These are phyloP conservation scores for Leucosporidium scottii DNA, from an alignment of 768 basidiomycete genomes.

Conservation along the genomic window DNA sequence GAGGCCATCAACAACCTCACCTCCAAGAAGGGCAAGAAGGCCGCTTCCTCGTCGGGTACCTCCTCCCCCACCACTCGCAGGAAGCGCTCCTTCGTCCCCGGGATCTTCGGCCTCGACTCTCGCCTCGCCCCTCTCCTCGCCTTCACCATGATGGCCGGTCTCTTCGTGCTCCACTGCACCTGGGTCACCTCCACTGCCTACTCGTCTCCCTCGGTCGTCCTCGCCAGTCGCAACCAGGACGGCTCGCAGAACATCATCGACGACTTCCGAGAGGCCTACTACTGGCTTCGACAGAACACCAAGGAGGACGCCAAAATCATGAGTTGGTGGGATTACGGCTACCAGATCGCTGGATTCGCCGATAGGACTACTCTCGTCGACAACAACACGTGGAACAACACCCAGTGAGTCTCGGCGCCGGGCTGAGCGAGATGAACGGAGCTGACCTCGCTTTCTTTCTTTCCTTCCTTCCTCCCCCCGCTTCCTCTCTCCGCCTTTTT, in stretches of 20 bases:
- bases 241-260: slow-evolving; percentile 93
- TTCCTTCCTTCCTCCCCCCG: neutral
- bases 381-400: slow-evolving; percentile 99
- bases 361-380: slow-evolving; percentile 93
- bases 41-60: slow-evolving; percentile 22
- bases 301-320: slow-evolving; percentile 84
- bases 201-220: slow-evolving; percentile 94
- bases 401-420: slow-evolving; percentile 49
- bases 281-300: slow-evolving; percentile 96
- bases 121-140: slow-evolving; percentile 69
- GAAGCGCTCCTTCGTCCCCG: slow-evolving; percentile 40
- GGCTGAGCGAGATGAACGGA: too few species aligned
- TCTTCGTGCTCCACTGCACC: slow-evolving; percentile 95
- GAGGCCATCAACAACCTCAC: slow-evolving; percentile 41
- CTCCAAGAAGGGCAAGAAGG: slow-evolving; percentile 56
- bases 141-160: slow-evolving; percentile 65
- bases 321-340: slow-evolving; percentile 99
- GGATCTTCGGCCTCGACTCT: slow-evolving; percentile 78
- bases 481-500: neutral
- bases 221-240: slow-evolving; percentile 69
- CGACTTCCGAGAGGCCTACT: slow-evolving; percentile 98
- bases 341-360: slow-evolving; percentile 99
- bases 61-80: slow-evolving; percentile 7
- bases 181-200: slow-evolving; percentile 92
- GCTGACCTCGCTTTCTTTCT: neutral